phyloP scores from a whole-genome alignment of 2,329 filamentous ascomycete genomes.

The Fusarium anguioides region DNA sequence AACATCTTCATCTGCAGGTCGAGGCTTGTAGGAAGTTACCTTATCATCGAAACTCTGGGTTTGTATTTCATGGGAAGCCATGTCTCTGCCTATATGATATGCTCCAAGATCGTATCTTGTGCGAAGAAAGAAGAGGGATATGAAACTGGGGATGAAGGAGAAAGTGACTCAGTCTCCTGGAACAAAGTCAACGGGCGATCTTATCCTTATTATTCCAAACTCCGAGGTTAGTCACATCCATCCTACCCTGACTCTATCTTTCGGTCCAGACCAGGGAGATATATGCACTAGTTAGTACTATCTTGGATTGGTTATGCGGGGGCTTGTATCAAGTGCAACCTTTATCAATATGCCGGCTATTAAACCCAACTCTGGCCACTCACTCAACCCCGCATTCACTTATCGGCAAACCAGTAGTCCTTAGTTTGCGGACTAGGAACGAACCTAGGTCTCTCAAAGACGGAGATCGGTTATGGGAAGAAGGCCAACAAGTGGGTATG shows the following conservation, averaged over 20 bases:
- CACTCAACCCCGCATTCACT: not conserved
- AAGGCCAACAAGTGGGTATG: too few relatives aligned
- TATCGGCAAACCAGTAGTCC: too few relatives aligned
- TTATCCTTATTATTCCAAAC: not conserved
- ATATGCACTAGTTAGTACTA: not conserved
- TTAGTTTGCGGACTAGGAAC: too few relatives aligned
- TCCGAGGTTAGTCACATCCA: not conserved
- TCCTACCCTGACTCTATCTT: slow-evolving; percentile 1
- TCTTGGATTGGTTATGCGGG: not conserved
- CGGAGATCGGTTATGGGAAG: too few relatives aligned
- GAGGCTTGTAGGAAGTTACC: not conserved
- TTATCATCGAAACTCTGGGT: not conserved
- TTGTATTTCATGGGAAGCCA: not conserved
- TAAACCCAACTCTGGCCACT: not conserved
- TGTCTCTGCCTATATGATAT: not conserved
- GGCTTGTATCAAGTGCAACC: not conserved
- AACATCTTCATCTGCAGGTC: not conserved
- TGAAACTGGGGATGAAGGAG: not conserved
- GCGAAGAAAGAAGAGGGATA: not conserved
- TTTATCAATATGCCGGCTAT: not conserved
- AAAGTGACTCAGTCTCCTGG: not conserved
- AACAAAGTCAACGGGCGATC: not conserved
- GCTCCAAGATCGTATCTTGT: not conserved
- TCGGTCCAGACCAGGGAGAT: not conserved
- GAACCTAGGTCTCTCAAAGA: too few relatives aligned